Evolutionary conservation across 2,329 filamentous ascomycete species (phyloP).

Genomic region (Nigrospora osmanthi): DNA sequence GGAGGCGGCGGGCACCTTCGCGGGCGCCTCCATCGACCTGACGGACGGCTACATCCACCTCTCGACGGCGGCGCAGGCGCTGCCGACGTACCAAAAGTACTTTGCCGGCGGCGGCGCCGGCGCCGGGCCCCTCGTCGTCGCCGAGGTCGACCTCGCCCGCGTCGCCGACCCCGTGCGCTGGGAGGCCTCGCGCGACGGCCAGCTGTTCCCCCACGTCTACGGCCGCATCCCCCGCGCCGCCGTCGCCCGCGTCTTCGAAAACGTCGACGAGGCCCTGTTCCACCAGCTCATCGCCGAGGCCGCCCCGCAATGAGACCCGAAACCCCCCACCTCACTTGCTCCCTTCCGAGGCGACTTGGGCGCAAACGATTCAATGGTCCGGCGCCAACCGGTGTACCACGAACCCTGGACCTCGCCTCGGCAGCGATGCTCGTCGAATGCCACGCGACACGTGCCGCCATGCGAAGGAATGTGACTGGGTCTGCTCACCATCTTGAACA

Average conservation of each 20-base stretch:
- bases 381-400: no score
- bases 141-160: not conserved
- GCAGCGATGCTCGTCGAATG: no score
- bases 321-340: no score
- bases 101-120: not conserved
- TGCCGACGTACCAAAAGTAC: constrained; percentile 1
- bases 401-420: no score
- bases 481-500: no score
- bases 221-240: not conserved
- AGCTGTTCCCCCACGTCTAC: constrained; percentile 1
- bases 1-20: not conserved
- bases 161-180: not conserved
- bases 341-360: no score
- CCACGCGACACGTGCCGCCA: no score
- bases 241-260: not conserved
- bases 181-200: not conserved
- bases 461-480: no score
- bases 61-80: not conserved
- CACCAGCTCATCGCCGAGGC: not conserved
- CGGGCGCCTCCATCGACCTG: not conserved
- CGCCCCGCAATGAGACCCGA: no score
- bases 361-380: no score
- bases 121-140: not conserved
- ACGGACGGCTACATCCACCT: constrained; percentile 1
- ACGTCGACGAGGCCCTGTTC: not conserved